A percentile compares a stretch with the other conserved stretches of the same genome.
Evolutionary conservation across 495 filamentous ascomycete genomes (phyloP).

Genomic region (Annulohypoxylon nitens): DNA sequence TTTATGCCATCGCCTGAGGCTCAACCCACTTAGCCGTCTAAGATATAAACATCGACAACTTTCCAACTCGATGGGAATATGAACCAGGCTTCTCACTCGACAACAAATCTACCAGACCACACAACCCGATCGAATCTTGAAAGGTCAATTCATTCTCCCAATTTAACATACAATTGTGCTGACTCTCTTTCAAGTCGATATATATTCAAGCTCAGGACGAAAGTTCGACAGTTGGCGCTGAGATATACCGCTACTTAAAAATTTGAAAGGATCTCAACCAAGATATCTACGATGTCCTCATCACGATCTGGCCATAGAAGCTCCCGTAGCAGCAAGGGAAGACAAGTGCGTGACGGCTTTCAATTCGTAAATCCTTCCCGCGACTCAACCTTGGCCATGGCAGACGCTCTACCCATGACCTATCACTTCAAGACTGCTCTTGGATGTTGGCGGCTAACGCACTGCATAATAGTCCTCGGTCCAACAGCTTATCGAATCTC

Average conservation of each 20-base stretch:
- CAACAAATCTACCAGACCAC: neutral
- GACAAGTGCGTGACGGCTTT: conserved; percentile 50
- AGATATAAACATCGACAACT: conserved; percentile 40
- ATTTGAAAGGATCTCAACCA: neutral
- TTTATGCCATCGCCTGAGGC: neutral
- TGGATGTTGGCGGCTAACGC: conserved; percentile 20
- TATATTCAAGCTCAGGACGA: neutral
- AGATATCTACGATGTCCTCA: conserved; percentile 41
- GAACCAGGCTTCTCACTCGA: conserved; percentile 9
- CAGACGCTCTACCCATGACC: conserved; percentile 8
- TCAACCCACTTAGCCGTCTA: neutral
- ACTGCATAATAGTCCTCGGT: conserved; percentile 40
- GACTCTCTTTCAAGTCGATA: conserved; percentile 4
- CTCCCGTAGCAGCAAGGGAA: conserved; percentile 37
- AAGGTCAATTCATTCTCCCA: conserved; percentile 4
- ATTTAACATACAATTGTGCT: neutral
- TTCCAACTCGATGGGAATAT: neutral
- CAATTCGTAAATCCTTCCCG: conserved; percentile 45
- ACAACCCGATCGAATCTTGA: neutral
- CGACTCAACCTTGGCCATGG: conserved; percentile 3
- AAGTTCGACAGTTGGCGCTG: neutral
- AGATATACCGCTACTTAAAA: neutral
- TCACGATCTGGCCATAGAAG: conserved; percentile 38
- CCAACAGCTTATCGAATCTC: conserved; percentile 63
- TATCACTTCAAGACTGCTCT: neutral